A percentile compares a stretch with the other conserved stretches of the same genome.
Conservation (phyloP, 2,329 filamentous ascomycete species). For the Trichoderma harzianum region DNA sequence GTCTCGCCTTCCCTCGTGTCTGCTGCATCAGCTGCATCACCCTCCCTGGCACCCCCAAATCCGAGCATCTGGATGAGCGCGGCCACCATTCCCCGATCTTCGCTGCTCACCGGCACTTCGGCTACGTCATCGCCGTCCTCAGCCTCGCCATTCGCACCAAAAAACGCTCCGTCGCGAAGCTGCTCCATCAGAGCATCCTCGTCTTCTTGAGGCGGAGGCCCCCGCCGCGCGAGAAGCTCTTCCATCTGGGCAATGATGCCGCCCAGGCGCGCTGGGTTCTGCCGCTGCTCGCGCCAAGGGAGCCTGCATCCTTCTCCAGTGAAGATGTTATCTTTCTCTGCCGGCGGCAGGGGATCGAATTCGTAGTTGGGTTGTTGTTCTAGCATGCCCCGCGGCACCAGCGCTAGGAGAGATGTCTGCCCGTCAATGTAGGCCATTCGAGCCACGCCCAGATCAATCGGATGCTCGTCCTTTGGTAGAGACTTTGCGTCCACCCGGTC, state of each 20-base stretch:
- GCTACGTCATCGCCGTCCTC: constrained; percentile 26
- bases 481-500: constrained; percentile 40
- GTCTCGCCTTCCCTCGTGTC: constrained; percentile 17
- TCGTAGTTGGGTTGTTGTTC: constrained; percentile 64
- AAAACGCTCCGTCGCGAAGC: neutral
- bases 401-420: constrained; percentile 64
- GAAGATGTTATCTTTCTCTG: constrained; percentile 52
- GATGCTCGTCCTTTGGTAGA: constrained; percentile 40
- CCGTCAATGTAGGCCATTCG: constrained; percentile 78
- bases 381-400: constrained; percentile 65
- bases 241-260: constrained; percentile 26
- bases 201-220: constrained; percentile 18
- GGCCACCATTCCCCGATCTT: constrained; percentile 29
- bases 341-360: constrained; percentile 79
- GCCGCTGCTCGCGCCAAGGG: constrained; percentile 38
- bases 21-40: constrained; percentile 14
- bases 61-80: constrained; percentile 29
- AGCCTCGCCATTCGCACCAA: neutral
- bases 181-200: constrained; percentile 6
- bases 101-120: constrained; percentile 25
- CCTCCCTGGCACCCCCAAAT: constrained; percentile 12
- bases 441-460: constrained; percentile 52
- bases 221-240: constrained; percentile 28
- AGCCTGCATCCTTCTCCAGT: constrained; percentile 40
- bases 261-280: constrained; percentile 22